phyloP scores from a whole-genome alignment of 1,284 basidiomycete genomes.

The Peniophora sp. region DNA sequence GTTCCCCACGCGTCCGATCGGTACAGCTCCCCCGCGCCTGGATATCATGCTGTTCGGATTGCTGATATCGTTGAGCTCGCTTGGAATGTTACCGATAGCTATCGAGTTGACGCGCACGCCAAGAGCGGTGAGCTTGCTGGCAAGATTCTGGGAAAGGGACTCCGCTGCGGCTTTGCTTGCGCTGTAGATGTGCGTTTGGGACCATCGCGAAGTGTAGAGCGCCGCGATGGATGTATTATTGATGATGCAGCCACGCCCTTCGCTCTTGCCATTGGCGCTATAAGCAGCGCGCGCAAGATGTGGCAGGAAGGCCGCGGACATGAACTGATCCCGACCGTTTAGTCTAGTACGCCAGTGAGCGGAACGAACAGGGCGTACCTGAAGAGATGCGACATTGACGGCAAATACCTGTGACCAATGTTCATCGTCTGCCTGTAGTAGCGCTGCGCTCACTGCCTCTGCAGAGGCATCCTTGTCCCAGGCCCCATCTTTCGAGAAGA shows the following conservation, averaged over 20 bases:
- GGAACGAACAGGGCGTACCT: conserved; percentile 7
- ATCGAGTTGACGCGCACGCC: conserved; percentile 16
- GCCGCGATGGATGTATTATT: conserved; percentile 16
- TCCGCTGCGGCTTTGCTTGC: conserved; percentile 14
- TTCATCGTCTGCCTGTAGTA: conserved; percentile 11
- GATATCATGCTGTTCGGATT: conserved; percentile 13
- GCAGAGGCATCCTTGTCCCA: conserved; percentile 8
- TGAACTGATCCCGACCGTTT: conserved; percentile 7
- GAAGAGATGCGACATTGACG: conserved; percentile 10
- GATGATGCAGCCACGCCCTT: conserved; percentile 13
- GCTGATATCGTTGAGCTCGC: conserved; percentile 11
- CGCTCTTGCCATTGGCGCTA: conserved; percentile 5
- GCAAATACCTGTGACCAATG: conserved; percentile 12
- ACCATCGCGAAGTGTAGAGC: conserved; percentile 8
- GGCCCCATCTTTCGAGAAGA: conserved; percentile 7
- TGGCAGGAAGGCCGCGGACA: conserved; percentile 13
- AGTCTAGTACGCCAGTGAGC: not conserved
- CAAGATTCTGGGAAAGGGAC: conserved; percentile 14
- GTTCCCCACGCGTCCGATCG: conserved; percentile 12
- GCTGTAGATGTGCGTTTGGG: conserved; percentile 10
- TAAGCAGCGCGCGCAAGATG: conserved; percentile 12
- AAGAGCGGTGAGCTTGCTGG: conserved; percentile 12
- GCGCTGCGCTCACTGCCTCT: conserved; percentile 9
- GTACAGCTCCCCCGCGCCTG: conserved; percentile 7
- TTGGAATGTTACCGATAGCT: conserved; percentile 12